Base-by-base conservation (phyloP, 768 basidiomycete species). In the Mycena venus region DNA sequence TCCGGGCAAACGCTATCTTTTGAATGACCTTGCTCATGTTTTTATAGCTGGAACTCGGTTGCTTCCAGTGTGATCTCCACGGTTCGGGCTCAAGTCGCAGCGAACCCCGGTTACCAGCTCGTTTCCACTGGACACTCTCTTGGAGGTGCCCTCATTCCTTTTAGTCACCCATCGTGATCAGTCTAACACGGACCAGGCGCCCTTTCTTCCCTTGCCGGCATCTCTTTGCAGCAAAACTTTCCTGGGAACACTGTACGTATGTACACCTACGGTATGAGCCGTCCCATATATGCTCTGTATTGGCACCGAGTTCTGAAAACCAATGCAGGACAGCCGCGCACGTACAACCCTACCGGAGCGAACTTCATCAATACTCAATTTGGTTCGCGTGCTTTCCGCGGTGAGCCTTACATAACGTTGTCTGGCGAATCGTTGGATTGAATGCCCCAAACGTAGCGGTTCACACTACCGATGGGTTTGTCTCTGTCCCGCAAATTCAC, bases 261-360 rank as follows among this genome's bases (percentile, higher is more conserved):
- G 64, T 79, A 66, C 34, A 79, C 78, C n/a, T 79, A 75, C 55
- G 78, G 78, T 68, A 58, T 10, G n/a, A 23, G 32, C 21, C 11
- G 44, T 34, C 5, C 8, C n/a, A 42, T 32, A 53, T 14, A 32
- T 38, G 19, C n/a, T 23, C 29, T 60, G 11, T 9, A 29, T 23
- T 31, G 31, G n/a, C 31, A 31, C 36, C 6, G n/a, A 38, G 15
- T 23, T 60, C 36, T n/a, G 17, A 34, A 58, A 58, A 58, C 15
- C 32, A 34, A 4, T 36, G 21, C 56, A 65, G 63, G 63, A 53
- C 63, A 65, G 34, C 58, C 47, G 23, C 70, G 78, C 42, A 79
- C 74, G 10, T 70, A 42, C 21, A 79, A 79, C 53, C 63, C 66
- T 0, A 58, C 68, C 19, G 70, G 72, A 36, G 79, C 78, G 0